Evolutionary conservation across 805 yeast genomes (phyloP).

Genomic region (Metschnikowia gelsemii): DNA sequence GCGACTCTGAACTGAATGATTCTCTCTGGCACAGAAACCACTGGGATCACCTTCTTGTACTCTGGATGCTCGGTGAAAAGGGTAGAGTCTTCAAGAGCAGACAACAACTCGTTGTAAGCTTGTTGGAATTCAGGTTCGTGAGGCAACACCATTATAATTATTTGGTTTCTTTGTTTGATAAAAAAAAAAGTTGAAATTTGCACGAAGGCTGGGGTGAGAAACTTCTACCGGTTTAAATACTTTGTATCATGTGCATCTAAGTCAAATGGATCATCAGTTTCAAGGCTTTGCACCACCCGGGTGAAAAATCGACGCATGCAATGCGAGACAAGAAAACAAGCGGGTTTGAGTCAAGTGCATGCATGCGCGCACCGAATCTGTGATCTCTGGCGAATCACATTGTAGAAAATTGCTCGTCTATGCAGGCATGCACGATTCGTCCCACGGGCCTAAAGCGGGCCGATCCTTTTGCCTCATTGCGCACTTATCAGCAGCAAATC

Average conservation of each 20-base stretch:
- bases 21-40: slow-evolving; percentile 94
- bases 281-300: not conserved
- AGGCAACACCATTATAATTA: slow-evolving; percentile 66
- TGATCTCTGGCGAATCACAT: slow-evolving; percentile 20
- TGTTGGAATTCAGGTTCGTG: slow-evolving; percentile 98
- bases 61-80: slow-evolving; percentile 86
- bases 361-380: not conserved
- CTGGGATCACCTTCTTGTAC: slow-evolving; percentile 82
- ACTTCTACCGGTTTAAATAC: not conserved
- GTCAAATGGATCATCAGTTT: not conserved
- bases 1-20: slow-evolving; percentile 94
- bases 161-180: not conserved
- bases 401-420: not conserved
- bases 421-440: slow-evolving; percentile 6
- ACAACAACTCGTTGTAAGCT: slow-evolving; percentile 91
- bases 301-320: too few relatives aligned
- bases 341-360: not conserved
- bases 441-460: slow-evolving; percentile 18
- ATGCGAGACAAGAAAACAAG: not conserved
- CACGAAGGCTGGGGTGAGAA: not conserved
- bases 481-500: slow-evolving; percentile 18
- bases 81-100: slow-evolving; percentile 88
- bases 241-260: not conserved
- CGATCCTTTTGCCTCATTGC: slow-evolving; percentile 6
- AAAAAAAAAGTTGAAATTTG: not conserved